Evolutionary conservation across 768 basidiomycete genomes (phyloP), one percentile per base, ranked within the genome.

Genomic region (Plicaturopsis crispa): DNA sequence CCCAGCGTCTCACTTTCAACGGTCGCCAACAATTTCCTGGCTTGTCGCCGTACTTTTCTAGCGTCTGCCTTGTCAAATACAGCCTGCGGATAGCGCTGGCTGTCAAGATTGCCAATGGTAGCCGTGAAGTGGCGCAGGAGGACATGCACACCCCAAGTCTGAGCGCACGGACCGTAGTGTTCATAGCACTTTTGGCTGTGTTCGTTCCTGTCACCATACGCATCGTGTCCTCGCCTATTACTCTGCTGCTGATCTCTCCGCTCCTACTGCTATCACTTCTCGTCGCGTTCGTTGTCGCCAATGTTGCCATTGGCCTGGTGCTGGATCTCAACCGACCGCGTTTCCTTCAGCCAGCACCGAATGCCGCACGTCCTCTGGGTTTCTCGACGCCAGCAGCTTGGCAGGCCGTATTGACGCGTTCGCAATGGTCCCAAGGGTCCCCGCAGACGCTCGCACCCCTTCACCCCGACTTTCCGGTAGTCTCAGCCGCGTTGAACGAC

Each of bases 381-480:
- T 94, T 96, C 65, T 88, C 89, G 4, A 90, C 90, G 3, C 88
- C 90, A 18, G 89, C 92, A 40, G 92, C 91, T 22, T 96, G 92
- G 92, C 87, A 92, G 52, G 90, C 83, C 0, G 84, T 89, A 33
- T 67, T 87, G 36, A 90, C 77, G 32, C 78, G 91, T 22, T 87
- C 87, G n/a, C 79, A 84, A 57, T 94, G 91, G 92, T 86, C 86
- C 3, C 77, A 82, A 47, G 75, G 69, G 41, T 63, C 78, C 3
- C 77, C 82, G 0, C 78, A 80, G 50, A 65, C 75, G n/a, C 66
- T 84, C 14, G 70, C 82, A 1, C 74, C 80, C 6, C 59, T 92
- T 14, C 71, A 72, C 48, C 80, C 82, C 20, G 67, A 75, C 18
- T 75, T 75, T 26, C 74, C 77, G 10, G 63, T 74, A 42, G 65